Conservation (phyloP, 1,284 basidiomycete genomes). For the Puccinia polysora region DNA sequence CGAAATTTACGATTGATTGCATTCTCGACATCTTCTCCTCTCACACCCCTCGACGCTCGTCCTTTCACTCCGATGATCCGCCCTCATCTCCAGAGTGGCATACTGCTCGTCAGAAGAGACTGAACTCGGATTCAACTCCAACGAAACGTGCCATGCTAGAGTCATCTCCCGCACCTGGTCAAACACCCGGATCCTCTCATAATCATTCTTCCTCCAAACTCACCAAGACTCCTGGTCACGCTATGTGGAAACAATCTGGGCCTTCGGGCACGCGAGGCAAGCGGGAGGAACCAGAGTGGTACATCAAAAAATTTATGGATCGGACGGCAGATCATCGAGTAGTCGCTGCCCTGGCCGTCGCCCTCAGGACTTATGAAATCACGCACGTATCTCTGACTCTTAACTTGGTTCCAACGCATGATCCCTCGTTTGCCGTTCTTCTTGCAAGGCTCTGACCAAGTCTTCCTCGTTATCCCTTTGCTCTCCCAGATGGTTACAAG, state of each 20-base stretch:
- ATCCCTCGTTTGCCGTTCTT: neutral
- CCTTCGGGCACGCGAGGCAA: constrained; percentile 42
- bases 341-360: constrained; percentile 71
- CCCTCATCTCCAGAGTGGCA: constrained; percentile 15
- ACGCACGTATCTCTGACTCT: constrained; percentile 58
- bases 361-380: constrained; percentile 72
- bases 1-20: constrained; percentile 6
- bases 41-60: neutral
- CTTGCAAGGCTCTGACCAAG: neutral
- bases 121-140: constrained; percentile 29
- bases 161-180: constrained; percentile 9
- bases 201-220: constrained; percentile 1
- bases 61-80: neutral
- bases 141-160: constrained; percentile 18
- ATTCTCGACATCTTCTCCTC: constrained; percentile 13
- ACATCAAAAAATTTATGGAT: constrained; percentile 82
- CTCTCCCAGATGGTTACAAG: constrained; percentile 67
- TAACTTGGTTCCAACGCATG: too few relatives aligned
- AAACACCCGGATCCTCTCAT: neutral
- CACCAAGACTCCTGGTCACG: constrained; percentile 12
- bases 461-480: neutral
- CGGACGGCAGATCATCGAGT: constrained; percentile 76
- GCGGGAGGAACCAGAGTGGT: constrained; percentile 58
- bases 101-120: constrained; percentile 21
- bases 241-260: constrained; percentile 29